Conservation (phyloP, 345 rosid genomes). For the Salix brachista region DNA sequence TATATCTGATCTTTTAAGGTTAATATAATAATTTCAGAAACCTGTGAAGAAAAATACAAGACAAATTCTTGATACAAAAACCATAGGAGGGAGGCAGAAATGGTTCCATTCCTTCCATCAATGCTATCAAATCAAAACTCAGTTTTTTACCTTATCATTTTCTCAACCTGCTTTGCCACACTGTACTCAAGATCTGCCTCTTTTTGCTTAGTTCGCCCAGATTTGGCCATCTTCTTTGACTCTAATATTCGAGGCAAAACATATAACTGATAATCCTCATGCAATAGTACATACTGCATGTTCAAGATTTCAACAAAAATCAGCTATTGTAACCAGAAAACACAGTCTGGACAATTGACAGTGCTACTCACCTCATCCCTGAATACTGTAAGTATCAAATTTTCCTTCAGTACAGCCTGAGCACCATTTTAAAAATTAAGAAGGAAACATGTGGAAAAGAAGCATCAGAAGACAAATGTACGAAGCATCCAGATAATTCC, state of each 20-base stretch:
- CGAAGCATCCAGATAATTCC: neutral
- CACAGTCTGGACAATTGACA: slow-evolving; percentile 3
- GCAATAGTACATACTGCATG: slow-evolving; percentile 79
- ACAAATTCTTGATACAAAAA: neutral
- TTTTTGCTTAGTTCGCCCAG: slow-evolving; percentile 90
- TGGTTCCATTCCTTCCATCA: neutral
- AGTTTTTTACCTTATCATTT: slow-evolving; percentile 72
- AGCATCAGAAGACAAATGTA: neutral
- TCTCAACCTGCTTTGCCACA: slow-evolving; percentile 98
- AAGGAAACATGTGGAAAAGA: neutral
- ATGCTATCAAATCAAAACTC: neutral
- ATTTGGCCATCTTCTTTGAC: slow-evolving; percentile 97
- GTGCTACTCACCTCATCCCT: slow-evolving; percentile 79
- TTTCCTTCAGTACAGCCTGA: slow-evolving; percentile 95
- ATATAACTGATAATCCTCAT: slow-evolving; percentile 91
- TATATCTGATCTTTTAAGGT: neutral
- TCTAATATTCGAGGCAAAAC: slow-evolving; percentile 94
- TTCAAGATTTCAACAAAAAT: slow-evolving; percentile 25
- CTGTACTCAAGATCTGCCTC: slow-evolving; percentile 96
- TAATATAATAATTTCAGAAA: neutral
- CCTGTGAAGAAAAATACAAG: neutral
- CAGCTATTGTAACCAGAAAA: slow-evolving; percentile 22
- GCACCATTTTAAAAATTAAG: slow-evolving; percentile 20
- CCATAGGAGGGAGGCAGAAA: neutral
- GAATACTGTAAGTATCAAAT: slow-evolving; percentile 74